Conservation (phyloP, 2,329 filamentous ascomycete genomes). For the Colletotrichum paranaense region DNA sequence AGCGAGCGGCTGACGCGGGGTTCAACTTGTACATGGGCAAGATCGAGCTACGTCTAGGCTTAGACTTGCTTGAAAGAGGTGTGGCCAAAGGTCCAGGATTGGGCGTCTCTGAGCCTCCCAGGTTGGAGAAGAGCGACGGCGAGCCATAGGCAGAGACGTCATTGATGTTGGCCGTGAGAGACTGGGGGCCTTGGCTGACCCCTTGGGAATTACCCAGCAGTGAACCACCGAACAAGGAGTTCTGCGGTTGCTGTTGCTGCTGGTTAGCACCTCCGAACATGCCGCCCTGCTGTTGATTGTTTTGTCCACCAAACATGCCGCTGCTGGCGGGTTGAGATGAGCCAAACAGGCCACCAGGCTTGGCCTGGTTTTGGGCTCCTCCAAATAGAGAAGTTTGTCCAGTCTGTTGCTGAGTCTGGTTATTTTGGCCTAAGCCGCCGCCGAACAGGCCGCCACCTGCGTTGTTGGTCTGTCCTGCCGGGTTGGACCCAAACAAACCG, state of each 20-base stretch:
- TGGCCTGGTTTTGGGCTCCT: conserved; percentile 63
- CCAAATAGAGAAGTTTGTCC: conserved; percentile 61
- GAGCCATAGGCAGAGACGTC: conserved; percentile 93
- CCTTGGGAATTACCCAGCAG: conserved; percentile 68
- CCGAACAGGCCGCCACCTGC: conserved; percentile 64
- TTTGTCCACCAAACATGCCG: conserved; percentile 66
- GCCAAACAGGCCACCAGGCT: conserved; percentile 67
- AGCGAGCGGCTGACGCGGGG: conserved; percentile 81
- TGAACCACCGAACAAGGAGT: conserved; percentile 60
- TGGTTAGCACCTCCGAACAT: conserved; percentile 60
- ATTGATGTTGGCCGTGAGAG: conserved; percentile 81
- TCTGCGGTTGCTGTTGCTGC: conserved; percentile 59
- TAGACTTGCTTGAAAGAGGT: conserved; percentile 80
- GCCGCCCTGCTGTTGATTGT: conserved; percentile 56
- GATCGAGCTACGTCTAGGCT: conserved; percentile 82
- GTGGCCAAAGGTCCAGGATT: conserved; percentile 93
- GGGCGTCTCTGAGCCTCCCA: conserved; percentile 70
- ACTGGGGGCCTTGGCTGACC: conserved; percentile 57
- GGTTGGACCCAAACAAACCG: conserved; percentile 58
- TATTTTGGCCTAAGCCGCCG: conserved; percentile 50
- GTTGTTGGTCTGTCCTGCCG: conserved; percentile 43
- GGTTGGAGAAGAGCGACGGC: conserved; percentile 83
- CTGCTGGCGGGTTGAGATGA: conserved; percentile 54
- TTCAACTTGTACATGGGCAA: conserved; percentile 90
- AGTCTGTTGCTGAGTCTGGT: conserved; percentile 49